phyloP scores from a whole-genome alignment of 202 grass and related monocot genomes.

The Elaeis oleifera region DNA sequence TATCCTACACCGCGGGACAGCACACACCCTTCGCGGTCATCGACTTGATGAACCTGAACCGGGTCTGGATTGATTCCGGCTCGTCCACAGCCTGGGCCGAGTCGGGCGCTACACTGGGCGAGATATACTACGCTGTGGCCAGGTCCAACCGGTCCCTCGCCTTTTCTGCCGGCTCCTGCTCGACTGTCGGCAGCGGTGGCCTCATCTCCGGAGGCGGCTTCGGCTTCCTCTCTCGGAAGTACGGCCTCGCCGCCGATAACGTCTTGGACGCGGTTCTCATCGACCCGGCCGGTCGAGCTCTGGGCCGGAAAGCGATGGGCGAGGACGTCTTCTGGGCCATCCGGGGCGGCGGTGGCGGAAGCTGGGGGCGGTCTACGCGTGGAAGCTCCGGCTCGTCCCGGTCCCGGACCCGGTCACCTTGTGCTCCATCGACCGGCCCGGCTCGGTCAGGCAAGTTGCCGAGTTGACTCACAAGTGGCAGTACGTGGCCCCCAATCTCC shows the following conservation, averaged over 20 bases:
- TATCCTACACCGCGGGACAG: constrained; percentile 12
- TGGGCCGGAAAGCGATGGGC: constrained; percentile 31
- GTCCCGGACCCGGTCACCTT: constrained; percentile 31
- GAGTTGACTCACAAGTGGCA: constrained; percentile 39
- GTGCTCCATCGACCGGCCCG: constrained; percentile 23
- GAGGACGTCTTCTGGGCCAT: constrained; percentile 65
- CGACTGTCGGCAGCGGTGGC: constrained; percentile 12
- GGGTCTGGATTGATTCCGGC: neutral
- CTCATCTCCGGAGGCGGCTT: constrained; percentile 20
- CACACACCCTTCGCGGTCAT: constrained; percentile 10
- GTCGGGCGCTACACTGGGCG: constrained; percentile 4
- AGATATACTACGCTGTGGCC: constrained; percentile 12
- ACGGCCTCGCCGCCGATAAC: constrained; percentile 19
- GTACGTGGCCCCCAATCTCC: constrained; percentile 28
- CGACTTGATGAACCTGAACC: constrained; percentile 15
- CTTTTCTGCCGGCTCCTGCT: constrained; percentile 11
- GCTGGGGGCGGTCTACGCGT: constrained; percentile 54
- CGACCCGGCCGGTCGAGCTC: neutral
- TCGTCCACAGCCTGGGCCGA: constrained; percentile 12
- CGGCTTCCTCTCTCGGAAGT: constrained; percentile 13
- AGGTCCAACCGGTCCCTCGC: constrained; percentile 4
- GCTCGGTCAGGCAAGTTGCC: constrained; percentile 17
- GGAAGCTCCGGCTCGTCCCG: constrained; percentile 48
- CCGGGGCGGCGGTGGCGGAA: constrained; percentile 56
- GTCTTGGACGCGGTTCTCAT: constrained; percentile 32